Conservation (phyloP, 148 eudicot species). For the Limonium bicolor region DNA sequence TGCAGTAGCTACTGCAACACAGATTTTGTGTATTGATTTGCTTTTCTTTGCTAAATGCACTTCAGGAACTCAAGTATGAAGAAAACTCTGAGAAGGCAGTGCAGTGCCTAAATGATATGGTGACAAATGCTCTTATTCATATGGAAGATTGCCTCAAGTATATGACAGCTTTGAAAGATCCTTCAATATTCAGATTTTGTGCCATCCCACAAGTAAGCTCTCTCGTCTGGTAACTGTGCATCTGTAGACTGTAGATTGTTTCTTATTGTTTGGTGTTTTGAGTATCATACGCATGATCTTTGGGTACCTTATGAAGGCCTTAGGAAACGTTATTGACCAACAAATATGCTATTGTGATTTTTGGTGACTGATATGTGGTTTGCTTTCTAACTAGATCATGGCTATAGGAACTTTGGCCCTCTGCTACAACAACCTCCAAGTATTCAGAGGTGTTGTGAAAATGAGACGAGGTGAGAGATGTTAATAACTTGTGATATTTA, state of each 20-base stretch:
- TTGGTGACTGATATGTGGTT: neutral
- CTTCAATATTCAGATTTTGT: slow-evolving; percentile 73
- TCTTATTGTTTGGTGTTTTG: no score
- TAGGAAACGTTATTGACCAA: neutral
- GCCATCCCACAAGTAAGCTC: slow-evolving; percentile 98
- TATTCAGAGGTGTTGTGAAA: slow-evolving; percentile 89
- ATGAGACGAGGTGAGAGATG: slow-evolving; percentile 82
- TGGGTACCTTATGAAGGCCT: no score
- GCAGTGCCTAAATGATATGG: slow-evolving; percentile 93
- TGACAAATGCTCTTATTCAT: slow-evolving; percentile 75
- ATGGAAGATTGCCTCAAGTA: slow-evolving; percentile 68
- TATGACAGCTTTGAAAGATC: slow-evolving; percentile 62
- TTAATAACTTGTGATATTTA: no score
- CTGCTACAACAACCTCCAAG: slow-evolving; percentile 85
- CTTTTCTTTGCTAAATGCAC: slow-evolving; percentile 5
- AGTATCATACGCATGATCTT: no score
- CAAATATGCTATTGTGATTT: neutral
- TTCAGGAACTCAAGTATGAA: slow-evolving; percentile 73
- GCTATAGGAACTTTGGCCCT: slow-evolving; percentile 84
- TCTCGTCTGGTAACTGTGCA: no score
- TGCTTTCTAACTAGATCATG: slow-evolving; percentile 39
- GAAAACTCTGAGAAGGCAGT: slow-evolving; percentile 80
- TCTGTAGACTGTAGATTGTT: no score
- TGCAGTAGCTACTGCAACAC: no score
- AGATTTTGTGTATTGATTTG: neutral